A percentile compares a stretch with the other conserved stretches of the same genome.
phyloP scores from a whole-genome alignment of 75 land plant genomes.

The Picea sitchensis region DNA sequence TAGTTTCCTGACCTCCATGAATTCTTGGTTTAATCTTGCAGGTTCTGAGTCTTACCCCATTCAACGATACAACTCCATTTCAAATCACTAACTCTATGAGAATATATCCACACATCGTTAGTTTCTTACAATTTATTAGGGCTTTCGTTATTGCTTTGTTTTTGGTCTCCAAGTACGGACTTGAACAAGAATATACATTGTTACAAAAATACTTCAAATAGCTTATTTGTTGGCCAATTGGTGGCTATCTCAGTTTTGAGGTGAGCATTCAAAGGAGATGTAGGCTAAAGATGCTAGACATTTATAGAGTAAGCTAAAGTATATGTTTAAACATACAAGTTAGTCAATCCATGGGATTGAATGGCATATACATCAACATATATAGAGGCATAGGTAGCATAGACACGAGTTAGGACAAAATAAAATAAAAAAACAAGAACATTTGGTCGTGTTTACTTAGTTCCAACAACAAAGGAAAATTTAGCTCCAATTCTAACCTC shows the following conservation, averaged over 20 bases:
- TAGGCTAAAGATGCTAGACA: neutral
- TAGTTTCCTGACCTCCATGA: no score
- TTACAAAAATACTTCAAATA: slow-evolving; percentile 87
- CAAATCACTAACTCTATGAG: neutral
- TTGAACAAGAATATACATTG: slow-evolving; percentile 98
- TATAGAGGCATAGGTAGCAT: neutral
- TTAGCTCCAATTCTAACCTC: no score
- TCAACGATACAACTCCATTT: no score
- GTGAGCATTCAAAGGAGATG: slow-evolving; percentile 19
- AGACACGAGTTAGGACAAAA: neutral
- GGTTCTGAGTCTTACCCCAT: no score
- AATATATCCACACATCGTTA: neutral
- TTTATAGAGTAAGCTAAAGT: neutral
- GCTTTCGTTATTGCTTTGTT: neutral
- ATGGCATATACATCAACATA: neutral
- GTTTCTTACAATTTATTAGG: neutral
- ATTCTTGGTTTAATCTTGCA: no score
- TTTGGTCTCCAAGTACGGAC: slow-evolving; percentile 65
- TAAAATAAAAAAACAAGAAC: neutral
- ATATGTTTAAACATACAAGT: neutral
- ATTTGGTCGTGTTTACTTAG: neutral
- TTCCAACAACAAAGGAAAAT: neutral
- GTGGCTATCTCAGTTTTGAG: slow-evolving; percentile 96
- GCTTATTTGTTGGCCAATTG: slow-evolving; percentile 98
- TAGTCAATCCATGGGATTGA: neutral